Evolutionary conservation across 2,329 filamentous ascomycete genomes (phyloP).

Genomic region (Aspergillus ruber): DNA sequence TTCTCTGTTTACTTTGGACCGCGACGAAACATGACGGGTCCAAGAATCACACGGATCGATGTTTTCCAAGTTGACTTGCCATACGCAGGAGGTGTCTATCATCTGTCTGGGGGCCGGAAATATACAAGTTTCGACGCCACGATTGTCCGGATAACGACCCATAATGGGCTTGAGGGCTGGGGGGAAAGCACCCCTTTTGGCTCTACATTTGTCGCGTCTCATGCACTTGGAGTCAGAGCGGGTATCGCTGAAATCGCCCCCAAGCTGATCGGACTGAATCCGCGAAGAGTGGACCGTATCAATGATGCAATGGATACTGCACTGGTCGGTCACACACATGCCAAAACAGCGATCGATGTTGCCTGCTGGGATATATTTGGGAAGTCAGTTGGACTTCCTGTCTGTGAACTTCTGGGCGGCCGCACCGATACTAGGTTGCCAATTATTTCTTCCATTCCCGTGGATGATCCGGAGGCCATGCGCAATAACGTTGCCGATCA

Average conservation of each 20-base stretch:
- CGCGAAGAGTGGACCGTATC: constrained; percentile 19
- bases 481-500: too few relatives aligned
- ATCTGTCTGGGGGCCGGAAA: constrained; percentile 11
- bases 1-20: background rate
- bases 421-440: too few relatives aligned
- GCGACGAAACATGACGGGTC: constrained; percentile 1
- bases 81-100: constrained; percentile 15
- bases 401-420: constrained; percentile 20
- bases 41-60: constrained; percentile 10
- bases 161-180: constrained; percentile 18
- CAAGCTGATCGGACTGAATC: constrained; percentile 18
- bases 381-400: constrained; percentile 16
- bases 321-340: constrained; percentile 15
- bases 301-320: constrained; percentile 22
- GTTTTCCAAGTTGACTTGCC: constrained; percentile 18
- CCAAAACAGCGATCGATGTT: constrained; percentile 15
- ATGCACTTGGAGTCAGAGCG: constrained; percentile 17
- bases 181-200: constrained; percentile 21
- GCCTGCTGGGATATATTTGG: constrained; percentile 22
- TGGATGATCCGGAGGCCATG: too few relatives aligned
- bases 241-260: constrained; percentile 21
- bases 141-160: constrained; percentile 19
- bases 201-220: constrained; percentile 15
- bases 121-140: constrained; percentile 19
- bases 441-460: too few relatives aligned